Evolutionary conservation across 1,284 basidiomycete species (phyloP).

Genomic region (Ceratobasidium sp.): DNA sequence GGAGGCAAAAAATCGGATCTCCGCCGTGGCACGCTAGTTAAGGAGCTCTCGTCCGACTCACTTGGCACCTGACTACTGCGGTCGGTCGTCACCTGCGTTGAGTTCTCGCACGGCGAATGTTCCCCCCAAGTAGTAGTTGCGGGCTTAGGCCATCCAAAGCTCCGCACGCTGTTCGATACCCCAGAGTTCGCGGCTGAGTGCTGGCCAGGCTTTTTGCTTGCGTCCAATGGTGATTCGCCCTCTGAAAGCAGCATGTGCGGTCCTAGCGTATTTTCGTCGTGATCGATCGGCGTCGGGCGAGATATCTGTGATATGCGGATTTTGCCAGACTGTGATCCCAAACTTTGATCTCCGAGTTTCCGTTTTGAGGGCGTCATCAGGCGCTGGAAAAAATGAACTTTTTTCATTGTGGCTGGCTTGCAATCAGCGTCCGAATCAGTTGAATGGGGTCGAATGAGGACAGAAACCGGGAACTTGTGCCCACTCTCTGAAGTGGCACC

Average conservation of each 20-base stretch:
- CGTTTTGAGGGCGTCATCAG: slow-evolving; percentile 20
- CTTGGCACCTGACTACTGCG: slow-evolving; percentile 24
- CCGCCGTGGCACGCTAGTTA: slow-evolving; percentile 34
- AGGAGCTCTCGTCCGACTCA: slow-evolving; percentile 29
- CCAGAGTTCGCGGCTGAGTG: slow-evolving; percentile 1
- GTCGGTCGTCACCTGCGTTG: slow-evolving; percentile 25
- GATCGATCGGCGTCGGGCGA: slow-evolving; percentile 37
- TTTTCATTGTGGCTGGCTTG: slow-evolving; percentile 4
- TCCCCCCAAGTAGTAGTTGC: background rate
- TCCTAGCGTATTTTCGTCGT: slow-evolving; percentile 15
- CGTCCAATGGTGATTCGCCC: slow-evolving; percentile 4
- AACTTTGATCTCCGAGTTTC: slow-evolving; percentile 17
- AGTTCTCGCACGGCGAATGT: slow-evolving; percentile 2
- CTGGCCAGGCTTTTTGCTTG: background rate
- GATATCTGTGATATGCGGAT: slow-evolving; percentile 38
- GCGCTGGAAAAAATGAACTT: slow-evolving; percentile 17
- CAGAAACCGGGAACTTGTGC: background rate
- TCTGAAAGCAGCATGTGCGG: slow-evolving; percentile 14
- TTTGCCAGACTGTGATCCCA: slow-evolving; percentile 8
- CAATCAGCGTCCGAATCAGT: background rate
- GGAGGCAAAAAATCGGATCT: slow-evolving; percentile 36
- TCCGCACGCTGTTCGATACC: background rate
- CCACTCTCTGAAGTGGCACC: background rate
- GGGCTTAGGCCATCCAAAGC: slow-evolving; percentile 17
- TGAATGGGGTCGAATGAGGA: background rate